Evolutionary conservation across 441 rosid species (phyloP), one percentile per base, ranked within the genome.

Genomic region (Euphorbia schlechtendalii): DNA sequence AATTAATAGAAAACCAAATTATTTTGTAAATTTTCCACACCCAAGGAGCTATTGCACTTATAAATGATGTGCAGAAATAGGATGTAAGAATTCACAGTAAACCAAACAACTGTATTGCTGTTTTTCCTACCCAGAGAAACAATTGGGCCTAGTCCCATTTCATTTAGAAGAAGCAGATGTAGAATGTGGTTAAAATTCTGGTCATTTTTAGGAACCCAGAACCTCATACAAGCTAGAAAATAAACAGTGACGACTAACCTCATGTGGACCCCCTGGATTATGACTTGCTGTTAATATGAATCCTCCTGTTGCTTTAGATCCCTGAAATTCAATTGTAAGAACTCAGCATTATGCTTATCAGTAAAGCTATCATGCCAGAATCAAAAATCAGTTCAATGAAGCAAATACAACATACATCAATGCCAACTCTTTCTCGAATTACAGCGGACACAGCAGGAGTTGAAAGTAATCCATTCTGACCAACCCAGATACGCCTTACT

Each of bases 211-310:
- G 27, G 27, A 36, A 70, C 60, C 61, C 25, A 7, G 3, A 41
- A 25, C 45, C 57, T n/a, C 49, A 14, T 45, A 2, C 4, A 21
- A 55, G 61, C 41, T 18, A 60, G 51, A n/a, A 55, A 52, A 38
- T 15, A 59, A 48, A 40, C 43, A 36, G 61, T 61, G 30, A 53
- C 2, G 11, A 63, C 63, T 0, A 21, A 94, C 99, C 98, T 94
- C 99, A 80, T 79, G 70, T 57, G 99, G 99, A 70, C 99, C 99
- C 66, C 99, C 99, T 53, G 99, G 98, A 72, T 94, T 94, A 77
- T 94, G 99, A 78, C 99, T 94, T 67, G 99, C 99, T 17, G 99
- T 94, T 86, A 94, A 83, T 71, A 94, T 94, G 78, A 94, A 94
- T 66, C 83, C 90, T 62, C 99, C 99, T 0, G 90, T 82, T 71